phyloP scores from a whole-genome alignment of 495 filamentous ascomycete genomes.

The Xylaria intraflava region DNA sequence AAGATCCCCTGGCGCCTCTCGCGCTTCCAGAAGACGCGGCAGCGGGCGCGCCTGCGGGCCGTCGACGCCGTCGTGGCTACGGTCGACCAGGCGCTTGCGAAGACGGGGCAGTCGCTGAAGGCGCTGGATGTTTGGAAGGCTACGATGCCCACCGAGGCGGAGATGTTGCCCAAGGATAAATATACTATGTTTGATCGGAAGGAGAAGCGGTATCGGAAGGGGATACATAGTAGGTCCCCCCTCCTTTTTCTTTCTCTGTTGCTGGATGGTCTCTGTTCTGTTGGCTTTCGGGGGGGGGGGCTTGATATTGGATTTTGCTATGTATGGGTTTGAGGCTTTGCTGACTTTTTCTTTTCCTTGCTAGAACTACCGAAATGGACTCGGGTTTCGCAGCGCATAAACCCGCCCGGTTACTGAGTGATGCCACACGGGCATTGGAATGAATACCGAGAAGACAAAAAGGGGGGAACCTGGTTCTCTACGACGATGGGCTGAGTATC shows the following conservation, averaged over 20 bases:
- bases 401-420: conserved; percentile 84
- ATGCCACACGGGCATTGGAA: background rate
- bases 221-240: conserved; percentile 78
- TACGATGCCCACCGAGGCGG: conserved; percentile 92
- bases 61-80: conserved; percentile 80
- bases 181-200: conserved; percentile 97
- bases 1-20: conserved; percentile 98
- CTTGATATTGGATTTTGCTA: background rate
- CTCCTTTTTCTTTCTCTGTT: background rate
- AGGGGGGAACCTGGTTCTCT: no score
- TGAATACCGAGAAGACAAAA: background rate
- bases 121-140: conserved; percentile 79
- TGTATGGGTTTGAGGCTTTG: conserved; percentile 10
- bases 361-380: conserved; percentile 94
- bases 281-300: no score
- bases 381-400: conserved; percentile 82
- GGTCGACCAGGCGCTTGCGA: conserved; percentile 65
- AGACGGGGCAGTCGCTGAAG: conserved; percentile 61
- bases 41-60: conserved; percentile 74
- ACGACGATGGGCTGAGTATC: background rate
- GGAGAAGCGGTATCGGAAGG: conserved; percentile 90
- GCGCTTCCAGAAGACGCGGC: conserved; percentile 77
- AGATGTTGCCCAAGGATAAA: conserved; percentile 95
- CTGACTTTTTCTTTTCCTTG: conserved; percentile 10
- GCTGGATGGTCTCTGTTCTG: no score